Conservation (phyloP, 2,329 filamentous ascomycete genomes). For the Akanthomyces lecanii region DNA sequence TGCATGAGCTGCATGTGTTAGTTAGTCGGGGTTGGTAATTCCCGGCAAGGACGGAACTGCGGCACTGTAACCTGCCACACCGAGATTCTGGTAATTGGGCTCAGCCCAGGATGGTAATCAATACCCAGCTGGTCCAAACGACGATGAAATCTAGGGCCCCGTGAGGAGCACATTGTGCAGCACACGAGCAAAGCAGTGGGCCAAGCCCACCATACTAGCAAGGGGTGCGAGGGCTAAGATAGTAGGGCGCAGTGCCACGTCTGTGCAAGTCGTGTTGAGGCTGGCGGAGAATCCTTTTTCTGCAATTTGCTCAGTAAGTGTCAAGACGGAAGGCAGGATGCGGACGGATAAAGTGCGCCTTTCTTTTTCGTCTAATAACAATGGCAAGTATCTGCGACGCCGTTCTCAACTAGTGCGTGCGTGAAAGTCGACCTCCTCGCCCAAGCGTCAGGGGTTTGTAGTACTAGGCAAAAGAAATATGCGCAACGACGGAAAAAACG, state of each 20-base stretch:
- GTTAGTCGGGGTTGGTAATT: background rate
- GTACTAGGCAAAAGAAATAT: too few relatives aligned
- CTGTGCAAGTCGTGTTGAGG: background rate
- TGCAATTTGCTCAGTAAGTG: background rate
- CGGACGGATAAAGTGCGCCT: too few relatives aligned
- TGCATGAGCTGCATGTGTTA: background rate
- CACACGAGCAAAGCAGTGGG: constrained; percentile 8
- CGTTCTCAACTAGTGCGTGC: too few relatives aligned
- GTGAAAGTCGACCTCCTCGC: too few relatives aligned
- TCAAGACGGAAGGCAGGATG: too few relatives aligned
- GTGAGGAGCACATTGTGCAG: background rate
- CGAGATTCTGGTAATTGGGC: background rate
- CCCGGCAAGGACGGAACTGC: constrained; percentile 7
- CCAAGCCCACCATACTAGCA: background rate
- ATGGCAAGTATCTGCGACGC: too few relatives aligned
- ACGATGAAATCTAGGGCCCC: background rate
- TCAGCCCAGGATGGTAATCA: constrained; percentile 4
- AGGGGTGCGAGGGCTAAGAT: background rate
- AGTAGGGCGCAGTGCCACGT: background rate
- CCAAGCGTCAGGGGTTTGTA: too few relatives aligned
- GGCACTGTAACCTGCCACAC: constrained; percentile 4
- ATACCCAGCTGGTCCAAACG: constrained; percentile 7
- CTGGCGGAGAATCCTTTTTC: background rate
- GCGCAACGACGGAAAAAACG: background rate
- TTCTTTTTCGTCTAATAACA: too few relatives aligned